Percentiles rank a stretch among this genome's conserved stretches.
Conservation (phyloP, 2,329 filamentous ascomycete genomes). For the Fusarium proliferatum region DNA sequence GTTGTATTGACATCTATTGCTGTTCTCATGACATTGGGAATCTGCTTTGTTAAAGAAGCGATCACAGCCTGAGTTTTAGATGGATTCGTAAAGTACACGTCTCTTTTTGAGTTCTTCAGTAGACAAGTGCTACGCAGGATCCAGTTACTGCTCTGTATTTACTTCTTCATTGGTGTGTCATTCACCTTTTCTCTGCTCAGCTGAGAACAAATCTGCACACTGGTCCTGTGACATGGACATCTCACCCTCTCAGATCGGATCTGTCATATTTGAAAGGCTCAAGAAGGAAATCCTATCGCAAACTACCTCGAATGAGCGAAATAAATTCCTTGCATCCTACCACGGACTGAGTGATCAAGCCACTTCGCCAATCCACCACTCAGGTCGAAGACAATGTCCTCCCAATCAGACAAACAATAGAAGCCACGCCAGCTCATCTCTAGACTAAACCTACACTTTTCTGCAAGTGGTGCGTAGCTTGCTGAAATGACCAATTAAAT, state of each 20-base stretch:
- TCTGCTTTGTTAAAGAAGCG: too few relatives aligned
- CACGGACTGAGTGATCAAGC: background rate
- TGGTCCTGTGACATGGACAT: rapidly evolving
- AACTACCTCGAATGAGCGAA: rapidly evolving
- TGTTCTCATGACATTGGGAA: too few relatives aligned
- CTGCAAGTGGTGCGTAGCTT: background rate
- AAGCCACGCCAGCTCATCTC: background rate
- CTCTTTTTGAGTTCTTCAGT: background rate
- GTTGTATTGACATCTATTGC: too few relatives aligned
- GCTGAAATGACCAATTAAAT: background rate
- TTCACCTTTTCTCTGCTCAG: background rate
- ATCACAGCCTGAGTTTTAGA: background rate
- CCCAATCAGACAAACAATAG: background rate
- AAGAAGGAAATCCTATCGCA: background rate
- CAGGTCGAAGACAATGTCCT: background rate
- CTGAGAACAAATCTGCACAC: rapidly evolving
- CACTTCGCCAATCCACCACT: background rate
- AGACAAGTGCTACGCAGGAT: background rate
- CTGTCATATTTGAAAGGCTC: too few relatives aligned
- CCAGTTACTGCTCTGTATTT: too few relatives aligned
- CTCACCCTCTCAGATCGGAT: background rate
- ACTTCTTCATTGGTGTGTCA: rapidly evolving
- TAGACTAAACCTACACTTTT: background rate
- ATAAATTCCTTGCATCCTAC: background rate
- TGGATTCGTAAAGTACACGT: rapidly evolving